These are phyloP conservation scores for Salvia hispanica DNA, from an alignment of 257 asterid species.

Conservation along the genomic window DNA sequence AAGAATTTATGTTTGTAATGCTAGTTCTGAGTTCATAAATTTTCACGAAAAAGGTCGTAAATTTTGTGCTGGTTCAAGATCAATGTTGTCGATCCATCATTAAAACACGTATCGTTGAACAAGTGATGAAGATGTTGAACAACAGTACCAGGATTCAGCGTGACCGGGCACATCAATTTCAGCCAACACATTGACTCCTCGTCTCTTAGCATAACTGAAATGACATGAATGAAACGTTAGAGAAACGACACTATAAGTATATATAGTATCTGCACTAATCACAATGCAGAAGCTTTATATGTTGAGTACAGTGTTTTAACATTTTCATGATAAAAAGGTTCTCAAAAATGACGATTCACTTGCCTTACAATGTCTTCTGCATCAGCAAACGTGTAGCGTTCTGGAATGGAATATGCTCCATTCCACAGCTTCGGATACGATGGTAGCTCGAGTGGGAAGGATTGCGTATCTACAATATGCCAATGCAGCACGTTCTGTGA, in stretches of 20 bases:
- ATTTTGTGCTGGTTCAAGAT: neutral
- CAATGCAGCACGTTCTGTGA: conserved; percentile 94
- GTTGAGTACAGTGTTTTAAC: too few species aligned
- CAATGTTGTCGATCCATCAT: neutral
- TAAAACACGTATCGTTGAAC: neutral
- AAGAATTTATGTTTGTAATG: neutral
- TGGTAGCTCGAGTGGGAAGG: conserved; percentile 92
- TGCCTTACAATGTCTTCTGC: conserved; percentile 83
- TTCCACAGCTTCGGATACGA: conserved; percentile 87
- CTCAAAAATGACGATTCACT: conserved; percentile 32
- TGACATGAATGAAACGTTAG: neutral
- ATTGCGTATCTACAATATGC: conserved; percentile 95
- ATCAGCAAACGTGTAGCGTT: conserved; percentile 73
- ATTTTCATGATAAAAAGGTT: too few species aligned
- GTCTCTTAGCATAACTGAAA: conserved; percentile 77
- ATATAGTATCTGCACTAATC: too few species aligned
- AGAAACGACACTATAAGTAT: too few species aligned
- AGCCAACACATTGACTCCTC: conserved; percentile 85
- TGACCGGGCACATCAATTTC: conserved; percentile 96
- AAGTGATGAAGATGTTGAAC: too few species aligned
- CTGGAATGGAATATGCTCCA: conserved; percentile 71
- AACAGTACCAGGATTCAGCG: conserved; percentile 77
- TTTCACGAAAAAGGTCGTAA: neutral
- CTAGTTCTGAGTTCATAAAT: neutral
- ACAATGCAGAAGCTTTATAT: too few species aligned